Evolutionary conservation across 2,329 filamentous ascomycete genomes (phyloP), one percentile per base, ranked within the genome.

Genomic region (Ophiostoma quercus): DNA sequence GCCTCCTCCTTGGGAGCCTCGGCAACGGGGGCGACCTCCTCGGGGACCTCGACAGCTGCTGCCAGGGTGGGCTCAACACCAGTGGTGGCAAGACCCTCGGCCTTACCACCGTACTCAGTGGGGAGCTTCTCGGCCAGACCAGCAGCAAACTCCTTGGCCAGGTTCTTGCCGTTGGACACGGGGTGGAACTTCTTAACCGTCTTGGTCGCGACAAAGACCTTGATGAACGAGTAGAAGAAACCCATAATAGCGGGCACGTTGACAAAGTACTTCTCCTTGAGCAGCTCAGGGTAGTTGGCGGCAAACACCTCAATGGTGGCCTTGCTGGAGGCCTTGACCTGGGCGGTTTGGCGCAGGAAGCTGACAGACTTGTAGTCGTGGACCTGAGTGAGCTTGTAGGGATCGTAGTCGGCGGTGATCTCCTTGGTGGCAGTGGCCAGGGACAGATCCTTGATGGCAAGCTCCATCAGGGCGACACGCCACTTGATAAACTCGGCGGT

Each of bases 171-270:
- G 75, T 90, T 91, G 73, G 85, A 84, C 81, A 94, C 87, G 65
- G 90, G 90, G 76, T 92, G 90, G 80, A 93, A 92, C 78, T 93
- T 93, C 81, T 89, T 89, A 74, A 90, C 84, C 0, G 91, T 93
- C 76, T 90, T 89, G 67, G 88, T 83, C 39, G 89, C 87, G 62
- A 93, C 82, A 78, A 94, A 90, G 22, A 92, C 80, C 82, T 92
- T 93, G 82, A 93, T 89, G 69, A 89, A 84, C 25, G 83, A 82
- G 78, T 91, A 93, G 77, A 93, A 86, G 84, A 94, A 97, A 70
- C 92, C 91, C 94, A 97, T 97, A 76, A 97, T 84, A 70, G 89
- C 80, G 0, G 94, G 94, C 6, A 97, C 92, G 76, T 97, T 97
- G 81, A 97, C 91, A 77, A 97, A 97, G 84, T 94, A 97, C 83